Conservation (phyloP, 345 rosid species). For the Citrus inodora region DNA sequence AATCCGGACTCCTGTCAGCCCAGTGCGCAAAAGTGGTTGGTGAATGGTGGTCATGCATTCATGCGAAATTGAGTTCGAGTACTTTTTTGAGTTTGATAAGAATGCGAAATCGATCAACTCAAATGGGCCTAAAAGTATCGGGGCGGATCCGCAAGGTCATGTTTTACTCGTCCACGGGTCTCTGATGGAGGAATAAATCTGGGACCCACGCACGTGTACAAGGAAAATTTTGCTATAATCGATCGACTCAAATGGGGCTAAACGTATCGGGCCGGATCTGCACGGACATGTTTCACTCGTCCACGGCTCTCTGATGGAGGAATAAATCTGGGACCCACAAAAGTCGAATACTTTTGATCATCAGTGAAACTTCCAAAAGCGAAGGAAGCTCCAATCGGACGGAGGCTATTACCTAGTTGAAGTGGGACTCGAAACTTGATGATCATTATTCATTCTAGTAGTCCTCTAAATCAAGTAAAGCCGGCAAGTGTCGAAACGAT, state of each 20-base stretch:
- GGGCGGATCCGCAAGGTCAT: background rate
- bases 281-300: background rate
- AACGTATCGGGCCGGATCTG: background rate
- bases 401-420: background rate
- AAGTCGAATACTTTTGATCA: background rate
- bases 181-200: too few relatives aligned
- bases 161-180: too few relatives aligned
- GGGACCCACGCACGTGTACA: background rate
- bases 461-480: background rate
- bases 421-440: background rate
- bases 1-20: too few relatives aligned
- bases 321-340: background rate
- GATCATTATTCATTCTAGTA: background rate
- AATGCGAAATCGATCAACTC: background rate
- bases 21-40: too few relatives aligned
- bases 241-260: background rate
- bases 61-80: too few relatives aligned
- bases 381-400: background rate
- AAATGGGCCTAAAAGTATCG: background rate
- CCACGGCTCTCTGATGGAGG: background rate
- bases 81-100: too few relatives aligned
- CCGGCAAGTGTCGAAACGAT: constrained; percentile 23
- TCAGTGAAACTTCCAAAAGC: background rate
- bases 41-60: too few relatives aligned
- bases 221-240: too few relatives aligned